Percentiles rank a stretch among this genome's conserved stretches.
Evolutionary conservation across 1,139 yeast genomes (phyloP).

Genomic region (Geotrichum europaeum): DNA sequence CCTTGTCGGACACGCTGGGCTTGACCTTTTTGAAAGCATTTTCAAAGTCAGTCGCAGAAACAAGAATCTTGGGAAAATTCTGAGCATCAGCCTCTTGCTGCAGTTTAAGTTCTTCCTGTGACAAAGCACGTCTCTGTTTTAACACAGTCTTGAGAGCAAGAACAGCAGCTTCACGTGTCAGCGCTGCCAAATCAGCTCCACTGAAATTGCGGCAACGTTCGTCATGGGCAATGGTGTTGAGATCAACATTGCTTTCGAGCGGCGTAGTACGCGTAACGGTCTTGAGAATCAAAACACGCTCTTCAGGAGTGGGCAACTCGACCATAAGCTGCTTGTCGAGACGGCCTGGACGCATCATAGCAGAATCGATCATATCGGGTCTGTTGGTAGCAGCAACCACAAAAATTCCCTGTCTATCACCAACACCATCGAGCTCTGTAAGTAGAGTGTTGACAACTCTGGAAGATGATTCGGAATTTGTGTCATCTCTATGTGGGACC

Average conservation of each 20-base stretch:
- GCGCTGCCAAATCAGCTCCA: conserved; percentile 92
- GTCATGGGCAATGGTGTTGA: conserved; percentile 59
- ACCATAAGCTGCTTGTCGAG: conserved; percentile 88
- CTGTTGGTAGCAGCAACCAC: conserved; percentile 96
- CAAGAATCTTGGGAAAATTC: conserved; percentile 39
- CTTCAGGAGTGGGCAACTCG: conserved; percentile 74
- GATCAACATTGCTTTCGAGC: conserved; percentile 54
- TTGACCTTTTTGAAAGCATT: conserved; percentile 67
- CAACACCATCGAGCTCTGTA: conserved; percentile 91
- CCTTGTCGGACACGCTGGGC: conserved; percentile 88
- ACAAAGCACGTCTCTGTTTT: conserved; percentile 28
- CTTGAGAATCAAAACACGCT: conserved; percentile 71
- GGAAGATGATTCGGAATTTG: conserved; percentile 80
- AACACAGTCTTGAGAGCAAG: conserved; percentile 59
- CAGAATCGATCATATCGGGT: conserved; percentile 98
- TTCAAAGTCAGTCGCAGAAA: conserved; percentile 61
- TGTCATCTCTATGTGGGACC: conserved; percentile 87
- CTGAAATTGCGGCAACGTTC: conserved; percentile 81
- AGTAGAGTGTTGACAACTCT: conserved; percentile 90
- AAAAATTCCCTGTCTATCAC: conserved; percentile 85
- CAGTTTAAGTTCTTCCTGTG: conserved; percentile 4
- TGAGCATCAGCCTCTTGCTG: conserved; percentile 31
- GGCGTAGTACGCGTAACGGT: conserved; percentile 80
- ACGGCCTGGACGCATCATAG: conserved; percentile 96
- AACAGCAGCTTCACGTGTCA: conserved; percentile 91